A percentile compares a stretch with the other conserved stretches of the same genome.
phyloP scores from a whole-genome alignment of 2,329 filamentous ascomycete species.

The Pseudogymnoascus sp. region DNA sequence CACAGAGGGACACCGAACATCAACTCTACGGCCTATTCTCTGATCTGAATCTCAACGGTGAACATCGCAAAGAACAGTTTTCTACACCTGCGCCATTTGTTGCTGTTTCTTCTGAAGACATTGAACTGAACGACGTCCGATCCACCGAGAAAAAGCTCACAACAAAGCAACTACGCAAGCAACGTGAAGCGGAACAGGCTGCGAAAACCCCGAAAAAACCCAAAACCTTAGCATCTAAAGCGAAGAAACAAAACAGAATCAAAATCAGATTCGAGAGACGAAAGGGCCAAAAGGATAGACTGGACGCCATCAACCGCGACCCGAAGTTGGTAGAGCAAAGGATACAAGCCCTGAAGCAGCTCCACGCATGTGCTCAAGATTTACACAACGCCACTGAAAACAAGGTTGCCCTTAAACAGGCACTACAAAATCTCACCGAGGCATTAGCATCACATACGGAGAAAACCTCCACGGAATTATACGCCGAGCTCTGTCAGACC shows the following conservation, averaged over 20 bases:
- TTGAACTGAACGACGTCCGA: neutral
- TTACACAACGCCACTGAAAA: neutral
- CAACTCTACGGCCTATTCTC: slow-evolving; percentile 2
- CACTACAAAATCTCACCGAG: neutral
- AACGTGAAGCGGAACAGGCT: slow-evolving; percentile 2
- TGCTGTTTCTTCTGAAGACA: neutral
- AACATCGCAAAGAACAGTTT: neutral
- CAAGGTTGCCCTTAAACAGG: slow-evolving; percentile 2
- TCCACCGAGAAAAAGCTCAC: neutral
- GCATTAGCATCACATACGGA: neutral
- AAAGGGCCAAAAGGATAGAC: slow-evolving; percentile 2
- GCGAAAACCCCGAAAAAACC: neutral
- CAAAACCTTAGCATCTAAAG: neutral
- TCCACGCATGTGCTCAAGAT: neutral
- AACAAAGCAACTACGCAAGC: neutral
- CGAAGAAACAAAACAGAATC: slow-evolving; percentile 5
- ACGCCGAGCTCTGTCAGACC: slow-evolving; percentile 2
- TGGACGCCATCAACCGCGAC: neutral
- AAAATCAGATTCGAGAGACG: slow-evolving; percentile 4
- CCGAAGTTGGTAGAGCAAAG: neutral
- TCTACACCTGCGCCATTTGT: neutral
- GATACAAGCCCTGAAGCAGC: neutral
- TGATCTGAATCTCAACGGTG: neutral
- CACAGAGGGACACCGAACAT: neutral
- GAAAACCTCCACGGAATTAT: neutral